phyloP scores from a whole-genome alignment of 148 eudicot species.

The Rheum nobile region DNA sequence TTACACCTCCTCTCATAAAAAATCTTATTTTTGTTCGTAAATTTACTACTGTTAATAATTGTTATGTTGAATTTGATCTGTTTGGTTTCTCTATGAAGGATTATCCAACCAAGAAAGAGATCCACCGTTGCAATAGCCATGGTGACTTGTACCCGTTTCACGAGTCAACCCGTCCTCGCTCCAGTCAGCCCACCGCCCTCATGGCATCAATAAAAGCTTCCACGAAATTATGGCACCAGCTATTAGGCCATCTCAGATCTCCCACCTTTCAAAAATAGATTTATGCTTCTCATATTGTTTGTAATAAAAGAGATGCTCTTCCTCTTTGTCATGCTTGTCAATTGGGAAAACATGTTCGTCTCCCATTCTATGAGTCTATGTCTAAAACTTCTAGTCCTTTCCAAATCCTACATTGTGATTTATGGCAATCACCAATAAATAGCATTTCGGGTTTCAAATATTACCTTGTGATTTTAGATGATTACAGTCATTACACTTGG shows the following conservation, averaged over 20 bases:
- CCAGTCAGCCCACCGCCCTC: not conserved
- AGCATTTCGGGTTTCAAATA: not conserved
- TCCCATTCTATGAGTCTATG: not conserved
- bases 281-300: not conserved
- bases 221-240: not conserved
- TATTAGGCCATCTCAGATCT: not conserved
- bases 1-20: not conserved
- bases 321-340: not conserved
- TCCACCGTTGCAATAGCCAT: not conserved
- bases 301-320: not conserved
- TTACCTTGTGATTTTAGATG: not conserved
- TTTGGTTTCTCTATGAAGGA: not conserved
- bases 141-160: not conserved
- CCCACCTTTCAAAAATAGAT: not conserved
- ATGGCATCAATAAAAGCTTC: not conserved
- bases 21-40: not conserved
- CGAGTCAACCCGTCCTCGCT: not conserved
- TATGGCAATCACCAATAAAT: not conserved
- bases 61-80: not conserved
- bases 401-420: not conserved
- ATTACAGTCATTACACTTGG: not conserved
- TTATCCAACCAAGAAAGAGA: not conserved
- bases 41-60: not conserved
- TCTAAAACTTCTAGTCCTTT: not conserved
- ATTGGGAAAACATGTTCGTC: not conserved